Evolutionary conservation across 1,139 yeast species (phyloP).

Genomic region (Entelexis paramagnoliae): DNA sequence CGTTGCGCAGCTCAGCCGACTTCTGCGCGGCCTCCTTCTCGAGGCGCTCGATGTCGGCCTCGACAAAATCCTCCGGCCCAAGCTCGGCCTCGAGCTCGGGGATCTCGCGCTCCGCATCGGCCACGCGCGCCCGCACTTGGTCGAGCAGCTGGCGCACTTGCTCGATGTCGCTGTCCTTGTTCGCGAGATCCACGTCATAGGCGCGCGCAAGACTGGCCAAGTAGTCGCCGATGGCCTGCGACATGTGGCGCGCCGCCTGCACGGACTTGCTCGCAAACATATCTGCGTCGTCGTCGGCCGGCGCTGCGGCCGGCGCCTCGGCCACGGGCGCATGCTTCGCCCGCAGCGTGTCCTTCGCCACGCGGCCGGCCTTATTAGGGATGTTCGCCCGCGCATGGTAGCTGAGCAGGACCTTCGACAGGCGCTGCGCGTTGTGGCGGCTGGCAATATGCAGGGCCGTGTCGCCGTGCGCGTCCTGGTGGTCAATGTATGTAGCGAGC

Average conservation of each 20-base stretch:
- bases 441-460: constrained; percentile 75
- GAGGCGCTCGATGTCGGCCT: constrained; percentile 19
- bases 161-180: constrained; percentile 41
- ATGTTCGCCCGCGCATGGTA: constrained; percentile 67
- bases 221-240: constrained; percentile 38
- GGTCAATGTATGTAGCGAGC: constrained; percentile 43
- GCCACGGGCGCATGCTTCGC: background rate
- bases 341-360: constrained; percentile 49
- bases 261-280: constrained; percentile 39
- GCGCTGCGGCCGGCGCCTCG: background rate
- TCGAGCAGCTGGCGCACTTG: constrained; percentile 38
- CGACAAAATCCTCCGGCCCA: constrained; percentile 27
- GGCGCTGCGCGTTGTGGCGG: constrained; percentile 59
- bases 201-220: constrained; percentile 46
- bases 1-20: constrained; percentile 32
- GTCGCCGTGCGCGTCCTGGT: constrained; percentile 75
- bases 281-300: background rate
- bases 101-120: constrained; percentile 29
- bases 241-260: constrained; percentile 39
- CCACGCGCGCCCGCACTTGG: constrained; percentile 35
- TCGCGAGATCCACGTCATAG: constrained; percentile 43
- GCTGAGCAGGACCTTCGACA: constrained; percentile 59
- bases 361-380: constrained; percentile 58
- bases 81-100: constrained; percentile 28
- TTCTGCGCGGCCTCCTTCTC: constrained; percentile 32